Percentiles rank a stretch among this genome's conserved stretches.
Evolutionary conservation across 192 early-diverging fungal genomes (phyloP).

Genomic region (Gryganskiella cystojenkinii): DNA sequence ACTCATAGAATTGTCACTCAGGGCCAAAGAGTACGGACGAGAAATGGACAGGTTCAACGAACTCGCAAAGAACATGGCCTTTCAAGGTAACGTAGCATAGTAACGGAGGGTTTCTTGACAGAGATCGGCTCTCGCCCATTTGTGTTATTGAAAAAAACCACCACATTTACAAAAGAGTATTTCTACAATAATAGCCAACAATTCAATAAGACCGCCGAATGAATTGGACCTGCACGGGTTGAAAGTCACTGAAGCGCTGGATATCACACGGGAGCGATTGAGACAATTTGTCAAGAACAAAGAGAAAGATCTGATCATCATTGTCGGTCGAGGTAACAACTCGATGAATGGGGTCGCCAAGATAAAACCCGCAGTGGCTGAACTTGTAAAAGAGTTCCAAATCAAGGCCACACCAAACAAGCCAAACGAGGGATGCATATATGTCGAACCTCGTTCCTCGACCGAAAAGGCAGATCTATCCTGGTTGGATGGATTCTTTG

Average conservation of each 20-base stretch:
- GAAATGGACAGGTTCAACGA: conserved; percentile 68
- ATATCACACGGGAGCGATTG: conserved; percentile 59
- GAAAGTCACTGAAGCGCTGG: conserved; percentile 71
- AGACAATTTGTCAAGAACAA: conserved; percentile 58
- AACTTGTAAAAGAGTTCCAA: conserved; percentile 62
- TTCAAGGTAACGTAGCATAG: conserved; percentile 42
- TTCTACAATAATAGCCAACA: conserved; percentile 51
- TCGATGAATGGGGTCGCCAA: conserved; percentile 65
- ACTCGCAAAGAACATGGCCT: conserved; percentile 62
- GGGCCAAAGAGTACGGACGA: conserved; percentile 65
- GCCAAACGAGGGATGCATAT: conserved; percentile 70
- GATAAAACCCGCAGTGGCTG: conserved; percentile 73
- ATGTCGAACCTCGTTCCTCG: conserved; percentile 57
- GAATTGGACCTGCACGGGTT: conserved; percentile 79
- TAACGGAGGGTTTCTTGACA: neutral
- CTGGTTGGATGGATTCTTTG: conserved; percentile 57
- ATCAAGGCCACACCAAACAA: conserved; percentile 60
- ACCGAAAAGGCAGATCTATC: conserved; percentile 56
- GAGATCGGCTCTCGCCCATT: no score
- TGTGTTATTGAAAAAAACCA: no score
- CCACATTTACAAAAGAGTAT: neutral
- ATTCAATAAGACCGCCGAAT: conserved; percentile 41
- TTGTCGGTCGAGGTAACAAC: conserved; percentile 74
- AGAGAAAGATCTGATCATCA: conserved; percentile 60
- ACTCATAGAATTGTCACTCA: conserved; percentile 54